Evolutionary conservation across 1,139 yeast species (phyloP).

Genomic region (Saccharomycopsis crataegensis): DNA sequence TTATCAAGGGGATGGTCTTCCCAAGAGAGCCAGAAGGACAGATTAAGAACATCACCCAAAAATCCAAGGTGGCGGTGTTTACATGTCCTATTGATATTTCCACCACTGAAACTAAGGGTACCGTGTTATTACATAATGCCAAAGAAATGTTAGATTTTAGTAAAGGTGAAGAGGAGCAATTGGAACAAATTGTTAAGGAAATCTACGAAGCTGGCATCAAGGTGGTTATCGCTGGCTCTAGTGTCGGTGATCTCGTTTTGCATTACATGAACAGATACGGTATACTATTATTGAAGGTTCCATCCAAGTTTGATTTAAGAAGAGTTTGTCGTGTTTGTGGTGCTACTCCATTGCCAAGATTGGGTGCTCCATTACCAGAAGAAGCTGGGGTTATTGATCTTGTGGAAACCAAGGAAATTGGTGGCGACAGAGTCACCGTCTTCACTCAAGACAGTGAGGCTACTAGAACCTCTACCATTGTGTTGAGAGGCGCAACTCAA

Average conservation of each 20-base stretch:
- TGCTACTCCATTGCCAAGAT: slow-evolving; percentile 90
- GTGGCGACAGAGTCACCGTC: slow-evolving; percentile 94
- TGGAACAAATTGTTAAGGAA: slow-evolving; percentile 81
- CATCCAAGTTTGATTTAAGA: slow-evolving; percentile 89
- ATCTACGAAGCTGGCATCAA: slow-evolving; percentile 77
- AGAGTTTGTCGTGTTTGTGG: slow-evolving; percentile 95
- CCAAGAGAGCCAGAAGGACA: slow-evolving; percentile 95
- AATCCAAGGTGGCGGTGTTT: slow-evolving; percentile 84
- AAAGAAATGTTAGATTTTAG: slow-evolving; percentile 94
- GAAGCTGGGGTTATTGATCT: slow-evolving; percentile 85
- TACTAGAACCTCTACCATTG: slow-evolving; percentile 84
- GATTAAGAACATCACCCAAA: slow-evolving; percentile 51
- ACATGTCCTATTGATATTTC: slow-evolving; percentile 93
- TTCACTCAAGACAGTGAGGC: slow-evolving; percentile 68
- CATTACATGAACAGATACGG: slow-evolving; percentile 87
- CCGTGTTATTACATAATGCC: slow-evolving; percentile 91
- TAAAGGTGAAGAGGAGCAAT: slow-evolving; percentile 92
- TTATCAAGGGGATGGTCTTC: slow-evolving; percentile 95
- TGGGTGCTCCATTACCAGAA: slow-evolving; percentile 94
- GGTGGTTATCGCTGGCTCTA: slow-evolving; percentile 89
- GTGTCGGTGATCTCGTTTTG: slow-evolving; percentile 85
- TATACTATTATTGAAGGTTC: slow-evolving; percentile 79
- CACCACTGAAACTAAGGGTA: slow-evolving; percentile 94
- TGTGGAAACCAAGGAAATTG: slow-evolving; percentile 89
- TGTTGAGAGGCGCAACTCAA: slow-evolving; percentile 96